Percentiles rank a stretch among this genome's conserved stretches.
Evolutionary conservation across 805 yeast genomes (phyloP).

Genomic region (Kluyveromyces dobzhanskii): DNA sequence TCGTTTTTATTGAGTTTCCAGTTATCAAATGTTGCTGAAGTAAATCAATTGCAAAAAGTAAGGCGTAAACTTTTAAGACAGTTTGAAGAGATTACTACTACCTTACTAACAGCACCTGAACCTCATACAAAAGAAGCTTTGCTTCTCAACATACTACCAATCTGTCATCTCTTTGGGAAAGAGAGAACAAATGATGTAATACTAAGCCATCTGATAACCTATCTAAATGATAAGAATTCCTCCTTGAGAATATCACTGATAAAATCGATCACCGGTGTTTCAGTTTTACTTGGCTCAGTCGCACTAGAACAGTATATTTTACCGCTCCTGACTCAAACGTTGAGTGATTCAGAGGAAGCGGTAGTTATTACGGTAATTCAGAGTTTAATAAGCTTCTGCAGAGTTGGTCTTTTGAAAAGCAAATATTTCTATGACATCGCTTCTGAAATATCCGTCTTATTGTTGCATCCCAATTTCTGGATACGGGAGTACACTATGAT

Average conservation of each 20-base stretch:
- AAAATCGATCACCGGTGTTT: constrained; percentile 59
- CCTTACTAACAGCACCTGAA: constrained; percentile 61
- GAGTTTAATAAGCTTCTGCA: constrained; percentile 46
- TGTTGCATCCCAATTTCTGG: constrained; percentile 83
- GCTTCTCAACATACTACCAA: constrained; percentile 59
- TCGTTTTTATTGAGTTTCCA: constrained; percentile 31
- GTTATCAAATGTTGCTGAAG: constrained; percentile 5
- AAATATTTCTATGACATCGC: constrained; percentile 49
- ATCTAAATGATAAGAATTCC: constrained; percentile 70
- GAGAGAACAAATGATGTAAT: constrained; percentile 85
- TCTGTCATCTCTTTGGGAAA: constrained; percentile 77
- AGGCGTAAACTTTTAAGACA: constrained; percentile 23
- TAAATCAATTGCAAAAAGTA: constrained; percentile 12
- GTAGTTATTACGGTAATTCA: constrained; percentile 65
- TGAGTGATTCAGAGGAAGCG: constrained; percentile 75
- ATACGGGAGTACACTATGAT: constrained; percentile 61
- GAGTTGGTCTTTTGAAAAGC: constrained; percentile 46
- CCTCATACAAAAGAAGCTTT: constrained; percentile 62
- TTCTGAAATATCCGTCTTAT: constrained; percentile 42
- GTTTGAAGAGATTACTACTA: constrained; percentile 58
- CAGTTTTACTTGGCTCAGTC: constrained; percentile 72
- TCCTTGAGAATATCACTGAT: constrained; percentile 65
- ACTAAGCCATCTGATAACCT: constrained; percentile 84
- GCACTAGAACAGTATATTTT: constrained; percentile 81
- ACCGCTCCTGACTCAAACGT: constrained; percentile 76